Conservation (phyloP, 306 rosid species). For the Parietaria judaica region DNA sequence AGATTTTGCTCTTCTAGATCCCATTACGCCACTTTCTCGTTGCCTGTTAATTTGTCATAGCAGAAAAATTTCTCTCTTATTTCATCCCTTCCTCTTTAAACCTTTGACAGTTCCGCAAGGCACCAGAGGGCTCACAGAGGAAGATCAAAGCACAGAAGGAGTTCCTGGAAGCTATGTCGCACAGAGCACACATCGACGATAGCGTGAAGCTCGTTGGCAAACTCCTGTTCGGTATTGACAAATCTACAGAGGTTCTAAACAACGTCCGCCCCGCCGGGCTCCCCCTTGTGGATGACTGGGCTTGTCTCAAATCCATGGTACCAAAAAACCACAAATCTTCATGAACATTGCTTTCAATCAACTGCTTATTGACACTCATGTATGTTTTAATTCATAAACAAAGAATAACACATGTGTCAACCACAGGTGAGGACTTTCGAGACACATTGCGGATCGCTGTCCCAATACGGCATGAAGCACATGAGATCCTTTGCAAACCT, state of each 20-base stretch:
- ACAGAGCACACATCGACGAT: conserved; percentile 73
- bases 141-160: conserved; percentile 72
- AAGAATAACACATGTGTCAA: too few species aligned
- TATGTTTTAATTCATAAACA: too few species aligned
- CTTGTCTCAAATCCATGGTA: conserved; percentile 73
- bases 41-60: background rate
- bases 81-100: background rate
- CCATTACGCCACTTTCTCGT: background rate
- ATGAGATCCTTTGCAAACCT: conserved; percentile 89
- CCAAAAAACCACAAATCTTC: background rate
- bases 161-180: conserved; percentile 80
- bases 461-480: conserved; percentile 96
- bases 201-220: conserved; percentile 63
- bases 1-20: background rate
- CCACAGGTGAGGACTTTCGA: conserved; percentile 80
- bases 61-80: background rate
- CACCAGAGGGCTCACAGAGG: conserved; percentile 72
- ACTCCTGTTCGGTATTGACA: conserved; percentile 70
- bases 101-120: conserved; percentile 60
- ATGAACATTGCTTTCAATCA: background rate
- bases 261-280: conserved; percentile 50
- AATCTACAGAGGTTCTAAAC: conserved; percentile 59
- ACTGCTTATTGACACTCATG: background rate
- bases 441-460: conserved; percentile 81
- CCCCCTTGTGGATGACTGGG: conserved; percentile 87